A percentile compares a stretch with the other conserved stretches of the same genome.
Conservation (phyloP, 225 moss, liverwort and hornwort genomes). For the Polytrichum formosum region DNA sequence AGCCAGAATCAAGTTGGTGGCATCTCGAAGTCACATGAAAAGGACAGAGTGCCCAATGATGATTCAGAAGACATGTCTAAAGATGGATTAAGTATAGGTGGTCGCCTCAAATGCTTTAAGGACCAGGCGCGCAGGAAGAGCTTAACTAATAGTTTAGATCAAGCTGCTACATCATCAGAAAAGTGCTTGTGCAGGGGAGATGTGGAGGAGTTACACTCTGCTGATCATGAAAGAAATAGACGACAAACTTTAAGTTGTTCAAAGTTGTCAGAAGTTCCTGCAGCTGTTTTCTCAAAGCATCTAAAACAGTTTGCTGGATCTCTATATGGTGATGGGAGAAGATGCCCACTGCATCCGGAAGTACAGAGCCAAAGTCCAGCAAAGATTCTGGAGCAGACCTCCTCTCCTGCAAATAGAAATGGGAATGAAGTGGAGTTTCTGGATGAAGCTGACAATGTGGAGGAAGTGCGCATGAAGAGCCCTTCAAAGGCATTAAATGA, state of each 20-base stretch:
- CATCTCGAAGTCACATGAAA: neutral
- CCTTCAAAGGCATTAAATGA: slow-evolving; percentile 5
- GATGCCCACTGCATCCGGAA: neutral
- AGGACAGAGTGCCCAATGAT: neutral
- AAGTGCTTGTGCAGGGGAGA: neutral
- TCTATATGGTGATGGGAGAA: neutral
- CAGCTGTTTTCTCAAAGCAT: neutral
- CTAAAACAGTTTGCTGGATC: neutral
- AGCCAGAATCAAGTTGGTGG: neutral
- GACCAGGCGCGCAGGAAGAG: neutral
- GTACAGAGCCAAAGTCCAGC: neutral
- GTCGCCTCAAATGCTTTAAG: neutral
- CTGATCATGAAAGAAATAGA: neutral
- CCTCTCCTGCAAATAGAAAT: slow-evolving; percentile 10
- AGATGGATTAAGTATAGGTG: neutral
- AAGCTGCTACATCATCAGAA: neutral
- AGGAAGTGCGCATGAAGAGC: slow-evolving; percentile 2
- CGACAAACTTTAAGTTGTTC: too few species aligned
- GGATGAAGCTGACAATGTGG: slow-evolving; percentile 16
- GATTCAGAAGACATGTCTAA: neutral
- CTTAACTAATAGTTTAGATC: neutral
- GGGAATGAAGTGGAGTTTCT: slow-evolving; percentile 14
- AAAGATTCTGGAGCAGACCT: slow-evolving; percentile 17
- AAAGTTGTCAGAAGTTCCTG: neutral
- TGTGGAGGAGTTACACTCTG: neutral